Evolutionary conservation across 2,329 filamentous ascomycete species (phyloP), one percentile per base, ranked within the genome.

Genomic region (Epichloe festucae): DNA sequence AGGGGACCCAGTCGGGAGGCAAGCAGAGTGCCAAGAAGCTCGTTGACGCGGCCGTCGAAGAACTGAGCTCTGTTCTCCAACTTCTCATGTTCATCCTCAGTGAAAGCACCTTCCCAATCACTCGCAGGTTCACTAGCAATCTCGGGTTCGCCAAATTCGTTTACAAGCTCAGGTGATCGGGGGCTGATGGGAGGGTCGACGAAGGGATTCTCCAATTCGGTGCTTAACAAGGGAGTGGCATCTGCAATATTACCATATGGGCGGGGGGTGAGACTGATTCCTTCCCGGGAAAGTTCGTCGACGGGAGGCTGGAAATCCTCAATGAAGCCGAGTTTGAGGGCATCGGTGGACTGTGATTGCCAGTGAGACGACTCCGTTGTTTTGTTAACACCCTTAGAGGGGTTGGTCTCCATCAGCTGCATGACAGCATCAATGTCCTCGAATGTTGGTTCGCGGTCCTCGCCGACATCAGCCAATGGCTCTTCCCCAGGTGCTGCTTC

Each of bases 341-440:
- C 54, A 38, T 60, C 58, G 39, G 57, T 52, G 38, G 57, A 52
- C 3, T 60, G 59, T 23, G 56, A 49, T 44, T 60, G 58, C 73
- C 75, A 77, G 39, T 67, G 64, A 5, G 74, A 66, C 17, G 72
- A 65, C 45, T 75, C 71, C 14, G 73, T 65, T 7, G 70, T 70
- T 60, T 82, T 83, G 62, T 89, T 87, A 53, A 89, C 79, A 12
- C 87, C 87, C 64, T 85, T 79, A 49, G 84, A 82, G 2, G 85
- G 85, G 57, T 89, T 81, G 46, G 75, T 79, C 53, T 83, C 78
- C 59, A 96, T 77, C 54, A 93, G 85, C 57, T 84, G 81, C 89
- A 97, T 95, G 49, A 96, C 82, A 44, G 85, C 88, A 70, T 96
- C 90, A 60, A 96, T 90, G 63, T 96, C 89, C 58, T 91, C 84